These are phyloP conservation scores for Penicillium samsonianum DNA, from an alignment of 495 filamentous ascomycete genomes.

Conservation along the genomic window DNA sequence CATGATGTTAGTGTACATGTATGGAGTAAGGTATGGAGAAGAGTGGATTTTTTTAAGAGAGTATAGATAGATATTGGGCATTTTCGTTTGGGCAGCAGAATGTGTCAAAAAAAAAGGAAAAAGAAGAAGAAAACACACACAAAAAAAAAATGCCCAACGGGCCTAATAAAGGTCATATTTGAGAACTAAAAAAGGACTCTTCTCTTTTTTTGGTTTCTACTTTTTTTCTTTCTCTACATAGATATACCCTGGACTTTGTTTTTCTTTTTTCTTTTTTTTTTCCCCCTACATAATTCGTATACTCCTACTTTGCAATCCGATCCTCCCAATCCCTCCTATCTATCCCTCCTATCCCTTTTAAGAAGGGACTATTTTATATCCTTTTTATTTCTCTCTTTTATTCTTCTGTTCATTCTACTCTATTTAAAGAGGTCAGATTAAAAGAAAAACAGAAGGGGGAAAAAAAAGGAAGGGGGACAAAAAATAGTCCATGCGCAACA, in stretches of 20 bases:
- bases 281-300: neutral
- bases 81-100: conserved; percentile 24
- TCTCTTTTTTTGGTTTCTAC: neutral
- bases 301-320: too few species aligned
- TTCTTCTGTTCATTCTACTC: neutral
- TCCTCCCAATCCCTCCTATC: too few species aligned
- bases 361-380: too few species aligned
- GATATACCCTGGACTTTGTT: neutral
- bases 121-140: conserved; percentile 1
- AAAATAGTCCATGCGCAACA: conserved; percentile 8
- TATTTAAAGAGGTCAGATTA: neutral
- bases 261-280: neutral
- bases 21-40: neutral
- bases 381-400: neutral
- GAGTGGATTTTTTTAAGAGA: neutral
- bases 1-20: neutral
- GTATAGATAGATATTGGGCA: conserved; percentile 25
- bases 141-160: conserved; percentile 11
- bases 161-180: neutral
- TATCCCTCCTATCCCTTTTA: neutral
- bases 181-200: neutral
- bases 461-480: neutral
- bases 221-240: neutral
- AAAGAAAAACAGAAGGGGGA: neutral
- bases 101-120: conserved; percentile 1